Evolutionary conservation across 169 alveolate species (phyloP), one percentile per base, ranked within the genome.

Genomic region (Plasmodium chabaudi): DNA sequence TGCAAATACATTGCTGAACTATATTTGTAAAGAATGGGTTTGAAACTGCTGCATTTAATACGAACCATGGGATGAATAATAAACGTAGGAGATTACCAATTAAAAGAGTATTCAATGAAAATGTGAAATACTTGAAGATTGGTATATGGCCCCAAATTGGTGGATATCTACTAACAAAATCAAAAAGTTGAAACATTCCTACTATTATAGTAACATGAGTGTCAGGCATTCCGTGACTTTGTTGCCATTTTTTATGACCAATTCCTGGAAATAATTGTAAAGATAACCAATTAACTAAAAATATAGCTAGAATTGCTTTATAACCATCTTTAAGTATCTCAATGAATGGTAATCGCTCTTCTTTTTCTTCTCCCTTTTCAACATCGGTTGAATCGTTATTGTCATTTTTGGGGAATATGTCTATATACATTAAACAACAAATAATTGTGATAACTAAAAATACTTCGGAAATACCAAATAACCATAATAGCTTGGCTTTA

Each of bases 181-280:
- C 90, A 70, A 82, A 82, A n/a, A 82, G 73, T 57, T 82, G 90
- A 82, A 82, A 82, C 90, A 82, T 82, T 10, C 90, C 90, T 34
- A 82, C 79, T 51, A 82, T 55, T 27, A 82, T 42, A 4, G 90
- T 82, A 13, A 82, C 90, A 42, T 82, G 4, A 49, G 67, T 19
- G 67, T 69, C 84, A 17, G 79, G 15, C 9, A 65, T 65, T 15
- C 46, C 49, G 49, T 69, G 90, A 12, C 73, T 53, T n/a, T 67
- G 21, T 69, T 53, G 71, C 90, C 90, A 82, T 67, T 65, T 68
- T 34, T 68, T 68, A 25, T 65, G 90, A 2, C 90, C 90, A 42
- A 82, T 72, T 3, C 86, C 84, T 17, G 90, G 90, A 27, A 82
- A 82, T 82, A 82, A 56, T 39, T 82, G 79, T 55, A 82, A 47